A percentile compares a stretch with the other conserved stretches of the same genome.
These are phyloP conservation scores for Camelina laxa DNA, from an alignment of 345 rosid species.

Conservation along the genomic window DNA sequence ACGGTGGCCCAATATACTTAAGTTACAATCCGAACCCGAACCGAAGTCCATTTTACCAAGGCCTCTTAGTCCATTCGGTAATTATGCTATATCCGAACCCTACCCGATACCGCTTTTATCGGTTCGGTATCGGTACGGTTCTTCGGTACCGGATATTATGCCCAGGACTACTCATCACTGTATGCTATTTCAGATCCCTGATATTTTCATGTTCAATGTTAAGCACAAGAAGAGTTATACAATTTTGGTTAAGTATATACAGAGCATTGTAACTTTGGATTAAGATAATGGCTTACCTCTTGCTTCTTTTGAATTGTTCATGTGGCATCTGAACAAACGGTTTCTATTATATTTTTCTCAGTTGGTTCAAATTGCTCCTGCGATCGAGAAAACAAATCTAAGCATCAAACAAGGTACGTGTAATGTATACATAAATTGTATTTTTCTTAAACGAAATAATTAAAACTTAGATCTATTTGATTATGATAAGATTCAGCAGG, in stretches of 20 bases:
- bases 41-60: too few species aligned
- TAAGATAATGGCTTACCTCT: conserved; percentile 20
- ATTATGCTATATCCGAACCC: too few species aligned
- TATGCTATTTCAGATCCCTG: conserved; percentile 28
- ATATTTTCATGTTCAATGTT: conserved; percentile 40
- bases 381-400: too few species aligned
- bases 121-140: too few species aligned
- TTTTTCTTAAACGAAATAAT: conserved; percentile 22
- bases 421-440: not conserved
- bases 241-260: conserved; percentile 4
- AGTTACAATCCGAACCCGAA: too few species aligned
- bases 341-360: conserved; percentile 12
- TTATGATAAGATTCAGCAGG: conserved; percentile 28
- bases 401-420: conserved; percentile 2
- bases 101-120: too few species aligned
- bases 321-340: not conserved
- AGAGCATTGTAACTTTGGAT: conserved; percentile 11
- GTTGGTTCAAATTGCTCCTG: conserved; percentile 23
- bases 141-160: too few species aligned
- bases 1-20: too few species aligned
- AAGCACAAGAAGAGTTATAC: conserved; percentile 11
- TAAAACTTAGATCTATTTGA: conserved; percentile 28
- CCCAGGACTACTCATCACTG: conserved; percentile 35
- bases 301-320: conserved; percentile 23
- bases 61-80: too few species aligned